Evolutionary conservation across 192 early-diverging fungal species (phyloP), one percentile per base, ranked within the genome.

Genomic region (Coemansia sp.): DNA sequence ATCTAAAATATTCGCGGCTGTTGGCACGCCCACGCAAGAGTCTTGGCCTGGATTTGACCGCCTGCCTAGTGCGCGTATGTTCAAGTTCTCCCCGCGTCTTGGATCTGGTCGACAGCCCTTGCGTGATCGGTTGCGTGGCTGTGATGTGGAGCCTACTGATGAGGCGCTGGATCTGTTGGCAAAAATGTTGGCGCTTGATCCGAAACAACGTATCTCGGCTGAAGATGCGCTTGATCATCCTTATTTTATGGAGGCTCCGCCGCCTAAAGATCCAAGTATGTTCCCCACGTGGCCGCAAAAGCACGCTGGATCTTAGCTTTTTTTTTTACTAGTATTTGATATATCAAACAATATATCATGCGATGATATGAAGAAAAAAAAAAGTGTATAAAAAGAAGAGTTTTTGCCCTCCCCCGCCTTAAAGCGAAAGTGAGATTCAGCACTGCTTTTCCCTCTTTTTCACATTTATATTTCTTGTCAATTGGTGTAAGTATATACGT

Each of bases 271-370:
- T 70, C 94, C 95, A 4, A 87, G 89, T 41, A 82, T 97, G 83
- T 98, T 99, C 73, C 95, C 97, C 8, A 96, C 94, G 0, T 98
- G 93, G 87, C 96, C 96, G 0, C 89, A 93, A 5, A 91, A 90
- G 67, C 78, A 71, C 19, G 9, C 14, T 11, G 11, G 4, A 42
- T 42, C 39, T 15, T 42, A 42, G 11, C 15, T 39, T 41, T 41
- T 41, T 41, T 41, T 41, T 14, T 15, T 14, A 14, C 39, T 14
- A 41, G 39, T 41, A 15, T 42, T 42, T 42, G 34, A 42, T 42
- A 15, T 14, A 15, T 42, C 15, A 42, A 4, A 14, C 3, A 8
- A 42, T 42, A 11, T 14, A 15, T 42, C 15, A 15, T 14, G 2
- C 12, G 5, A 36, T 36, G 34, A 36, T 36, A 36, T 36, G 34